Evolutionary conservation across 176 grass and related monocot genomes (phyloP).

Genomic region (Lolium multiflorum): DNA sequence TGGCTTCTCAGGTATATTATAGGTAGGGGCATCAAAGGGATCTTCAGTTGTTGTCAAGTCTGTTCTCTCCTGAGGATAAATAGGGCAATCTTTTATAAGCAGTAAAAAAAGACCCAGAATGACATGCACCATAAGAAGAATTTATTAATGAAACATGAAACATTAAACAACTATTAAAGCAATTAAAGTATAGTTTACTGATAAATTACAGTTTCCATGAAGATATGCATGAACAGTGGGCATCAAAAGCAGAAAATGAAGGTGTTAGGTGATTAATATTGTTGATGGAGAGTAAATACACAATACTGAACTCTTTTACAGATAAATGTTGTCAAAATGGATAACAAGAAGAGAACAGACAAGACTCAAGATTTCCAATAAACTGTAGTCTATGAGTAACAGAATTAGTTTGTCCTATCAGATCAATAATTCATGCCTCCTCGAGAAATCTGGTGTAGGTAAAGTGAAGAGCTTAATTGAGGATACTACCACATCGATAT

Average conservation of each 20-base stretch:
- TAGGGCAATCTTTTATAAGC: too few species aligned
- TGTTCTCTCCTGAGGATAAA: too few species aligned
- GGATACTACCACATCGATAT: not conserved
- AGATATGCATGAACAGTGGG: not conserved
- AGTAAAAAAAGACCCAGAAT: too few species aligned
- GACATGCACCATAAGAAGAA: too few species aligned
- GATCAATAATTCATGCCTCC: not conserved
- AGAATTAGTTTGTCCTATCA: not conserved
- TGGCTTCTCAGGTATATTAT: constrained; percentile 97
- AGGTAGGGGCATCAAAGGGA: constrained; percentile 89
- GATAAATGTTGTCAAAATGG: not conserved
- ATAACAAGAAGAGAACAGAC: constrained; percentile 24
- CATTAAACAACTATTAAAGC: too few species aligned
- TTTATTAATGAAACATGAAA: too few species aligned
- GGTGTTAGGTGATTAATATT: constrained; percentile 12
- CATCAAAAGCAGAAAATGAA: not conserved
- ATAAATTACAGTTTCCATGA: not conserved
- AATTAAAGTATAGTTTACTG: not conserved
- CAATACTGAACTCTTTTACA: not conserved
- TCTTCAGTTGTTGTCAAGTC: constrained; percentile 52
- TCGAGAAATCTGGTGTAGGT: too few species aligned
- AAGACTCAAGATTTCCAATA: not conserved
- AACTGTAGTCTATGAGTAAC: not conserved
- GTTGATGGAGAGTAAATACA: constrained; percentile 7
- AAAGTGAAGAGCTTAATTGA: not conserved